A percentile compares a stretch with the other conserved stretches of the same genome.
Conservation (phyloP, 768 basidiomycete species). For the Naganishia kalamii region DNA sequence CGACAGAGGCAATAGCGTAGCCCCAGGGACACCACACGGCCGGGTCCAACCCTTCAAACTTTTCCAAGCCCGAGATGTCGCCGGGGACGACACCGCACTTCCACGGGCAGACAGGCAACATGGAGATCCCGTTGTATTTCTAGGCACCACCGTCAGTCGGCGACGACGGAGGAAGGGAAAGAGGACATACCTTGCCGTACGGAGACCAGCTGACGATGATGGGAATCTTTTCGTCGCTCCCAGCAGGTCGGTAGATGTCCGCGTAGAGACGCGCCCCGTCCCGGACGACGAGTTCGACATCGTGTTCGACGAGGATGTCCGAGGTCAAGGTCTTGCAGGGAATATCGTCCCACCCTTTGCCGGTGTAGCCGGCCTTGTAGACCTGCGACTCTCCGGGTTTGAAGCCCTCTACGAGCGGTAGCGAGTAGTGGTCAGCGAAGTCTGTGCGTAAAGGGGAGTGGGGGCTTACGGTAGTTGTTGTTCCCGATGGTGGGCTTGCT, state of each 20-base stretch:
- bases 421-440: not conserved
- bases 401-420: not conserved
- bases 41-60: conserved; percentile 16
- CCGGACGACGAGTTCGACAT: not conserved
- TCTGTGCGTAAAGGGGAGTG: not conserved
- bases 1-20: conserved; percentile 13
- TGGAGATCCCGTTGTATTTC: not conserved
- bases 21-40: conserved; percentile 13
- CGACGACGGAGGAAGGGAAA: no score
- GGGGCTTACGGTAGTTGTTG: not conserved
- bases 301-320: conserved; percentile 3
- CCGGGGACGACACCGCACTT: not conserved
- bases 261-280: not conserved
- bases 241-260: conserved; percentile 4
- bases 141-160: no score
- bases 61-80: not conserved
- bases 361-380: conserved; percentile 1
- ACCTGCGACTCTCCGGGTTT: not conserved
- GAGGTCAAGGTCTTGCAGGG: conserved; percentile 2
- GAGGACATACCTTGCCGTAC: no score
- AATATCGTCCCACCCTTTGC: not conserved
- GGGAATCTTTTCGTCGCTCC: not conserved
- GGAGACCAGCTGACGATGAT: conserved; percentile 8
- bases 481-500: conserved; percentile 3
- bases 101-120: not conserved